Evolutionary conservation across 2,329 filamentous ascomycete species (phyloP), one percentile per base, ranked within the genome.

Genomic region (Hypoxylon sp.): DNA sequence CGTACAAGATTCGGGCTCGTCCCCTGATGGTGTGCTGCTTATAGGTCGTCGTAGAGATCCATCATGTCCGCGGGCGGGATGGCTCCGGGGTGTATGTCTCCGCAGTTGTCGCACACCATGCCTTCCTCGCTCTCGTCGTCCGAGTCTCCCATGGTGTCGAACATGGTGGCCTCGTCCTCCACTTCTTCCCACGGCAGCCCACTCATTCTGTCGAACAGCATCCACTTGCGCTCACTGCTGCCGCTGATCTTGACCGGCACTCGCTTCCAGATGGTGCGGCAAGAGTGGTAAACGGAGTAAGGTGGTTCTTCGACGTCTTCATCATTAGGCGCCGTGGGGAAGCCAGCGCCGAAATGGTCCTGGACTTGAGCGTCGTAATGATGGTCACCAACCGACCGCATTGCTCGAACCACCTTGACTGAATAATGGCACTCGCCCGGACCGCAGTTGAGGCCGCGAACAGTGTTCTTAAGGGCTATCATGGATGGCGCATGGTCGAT

Each of bases 231-330:
- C 26, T 76, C 69, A 11, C 73, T 65, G 0, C 60, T 64, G 52
- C 79, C 77, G 15, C 78, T 63, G 5, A 72, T 75, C 15, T 69
- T 70, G 3, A 73, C 42, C 1, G 81, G 82, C 0, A 83, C 76
- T 10, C 72, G 76, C 66, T 83, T 84, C 80, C 81, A 84, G 17
- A 84, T 76, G 3, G 81, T 77, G 21, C 72, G 71, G 10, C 79
- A 77, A 15, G 78, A 75, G n/a, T 74, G 69, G 56, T 70, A 77
- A 2, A 41, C 21, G 4, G 78, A 80, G 24, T 66, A 56, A 3
- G 81, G 81, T 4, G 70, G 69, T 15, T 80, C n/a, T n/a, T n/a
- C n/a, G n/a, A n/a, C 75, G 2, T 73, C 79, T 26, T 72, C 69
- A 47, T 79, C 78, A 17, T 70, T 52, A 8, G 79, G 78, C 0